These are phyloP conservation scores for Globisporangium echinulatum DNA, from an alignment of 352 stramenopile genomes.

Conservation along the genomic window DNA sequence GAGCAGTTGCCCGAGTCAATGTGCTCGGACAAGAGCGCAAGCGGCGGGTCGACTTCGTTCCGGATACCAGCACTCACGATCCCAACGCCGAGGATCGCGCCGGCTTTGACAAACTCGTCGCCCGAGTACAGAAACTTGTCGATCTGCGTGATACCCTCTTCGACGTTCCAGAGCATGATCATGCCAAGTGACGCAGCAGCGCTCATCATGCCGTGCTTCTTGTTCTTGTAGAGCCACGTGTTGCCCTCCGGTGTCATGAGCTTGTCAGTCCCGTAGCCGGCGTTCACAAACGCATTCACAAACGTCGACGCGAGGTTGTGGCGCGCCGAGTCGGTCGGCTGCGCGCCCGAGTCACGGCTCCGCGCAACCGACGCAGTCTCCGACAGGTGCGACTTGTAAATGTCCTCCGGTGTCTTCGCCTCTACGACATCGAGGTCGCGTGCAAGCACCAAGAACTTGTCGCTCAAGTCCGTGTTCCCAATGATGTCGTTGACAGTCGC, in stretches of 20 bases:
- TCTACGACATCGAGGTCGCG: slow-evolving; percentile 97
- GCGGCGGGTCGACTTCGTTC: slow-evolving; percentile 96
- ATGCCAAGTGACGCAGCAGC: slow-evolving; percentile 96
- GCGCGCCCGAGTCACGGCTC: slow-evolving; percentile 54
- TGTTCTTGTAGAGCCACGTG: slow-evolving; percentile 99
- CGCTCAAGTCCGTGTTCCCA: slow-evolving; percentile 94
- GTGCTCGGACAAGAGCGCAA: slow-evolving; percentile 96
- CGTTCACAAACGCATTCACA: slow-evolving; percentile 99
- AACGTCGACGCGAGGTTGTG: slow-evolving; percentile 99
- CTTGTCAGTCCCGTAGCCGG: slow-evolving; percentile 97
- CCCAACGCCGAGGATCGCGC: slow-evolving; percentile 95
- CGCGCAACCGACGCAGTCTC: slow-evolving; percentile 89
- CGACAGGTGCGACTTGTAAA: slow-evolving; percentile 99
- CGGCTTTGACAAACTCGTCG: slow-evolving; percentile 98
- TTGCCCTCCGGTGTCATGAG: slow-evolving; percentile 91
- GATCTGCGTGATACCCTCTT: slow-evolving; percentile 98
- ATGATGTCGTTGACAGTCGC: slow-evolving; percentile 92
- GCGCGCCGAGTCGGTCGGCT: slow-evolving; percentile 94
- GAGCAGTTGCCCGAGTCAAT: slow-evolving; percentile 92
- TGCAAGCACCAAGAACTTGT: slow-evolving; percentile 95
- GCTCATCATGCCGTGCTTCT: slow-evolving; percentile 99
- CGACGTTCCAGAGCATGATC: slow-evolving; percentile 99
- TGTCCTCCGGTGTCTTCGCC: slow-evolving; percentile 96
- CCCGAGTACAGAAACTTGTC: slow-evolving; percentile 99
- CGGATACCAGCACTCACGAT: slow-evolving; percentile 91